Conservation (phyloP, 345 rosid genomes). For the Hevea brasiliensis region DNA sequence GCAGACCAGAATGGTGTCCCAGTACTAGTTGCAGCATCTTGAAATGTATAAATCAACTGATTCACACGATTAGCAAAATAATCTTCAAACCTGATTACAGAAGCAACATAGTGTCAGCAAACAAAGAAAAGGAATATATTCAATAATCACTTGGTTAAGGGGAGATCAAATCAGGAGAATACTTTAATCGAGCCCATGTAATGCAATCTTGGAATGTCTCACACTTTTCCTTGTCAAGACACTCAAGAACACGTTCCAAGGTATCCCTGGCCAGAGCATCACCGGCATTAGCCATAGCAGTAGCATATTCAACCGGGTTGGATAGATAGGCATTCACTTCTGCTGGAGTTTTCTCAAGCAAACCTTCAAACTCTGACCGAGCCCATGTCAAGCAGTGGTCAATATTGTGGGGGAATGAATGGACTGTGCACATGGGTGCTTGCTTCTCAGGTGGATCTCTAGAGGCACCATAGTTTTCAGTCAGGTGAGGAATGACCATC, state of each 20-base stretch:
- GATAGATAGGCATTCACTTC: slow-evolving; percentile 93
- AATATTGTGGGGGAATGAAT: slow-evolving; percentile 97
- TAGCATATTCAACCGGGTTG: slow-evolving; percentile 67
- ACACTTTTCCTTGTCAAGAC: slow-evolving; percentile 88
- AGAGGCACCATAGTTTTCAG: slow-evolving; percentile 98
- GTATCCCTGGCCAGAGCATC: slow-evolving; percentile 99
- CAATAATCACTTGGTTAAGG: background rate
- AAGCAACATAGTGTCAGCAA: slow-evolving; percentile 24
- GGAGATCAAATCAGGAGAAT: slow-evolving; percentile 15
- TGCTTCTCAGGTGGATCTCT: slow-evolving; percentile 99
- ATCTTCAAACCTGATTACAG: slow-evolving; percentile 78
- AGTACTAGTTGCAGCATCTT: slow-evolving; percentile 85
- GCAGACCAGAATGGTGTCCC: slow-evolving; percentile 99
- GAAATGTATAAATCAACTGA: slow-evolving; percentile 83
- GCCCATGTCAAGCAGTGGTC: slow-evolving; percentile 99
- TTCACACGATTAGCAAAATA: slow-evolving; percentile 81
- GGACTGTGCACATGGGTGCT: slow-evolving; percentile 99
- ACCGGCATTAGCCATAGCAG: slow-evolving; percentile 70
- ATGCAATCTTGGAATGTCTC: slow-evolving; percentile 87
- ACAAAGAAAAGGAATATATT: background rate
- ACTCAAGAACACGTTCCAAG: slow-evolving; percentile 80
- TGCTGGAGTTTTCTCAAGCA: slow-evolving; percentile 94
- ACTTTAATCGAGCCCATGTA: slow-evolving; percentile 95
- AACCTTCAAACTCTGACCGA: slow-evolving; percentile 98
- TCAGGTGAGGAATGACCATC: slow-evolving; percentile 95